Evolutionary conservation across 768 basidiomycete genomes (phyloP).

Genomic region (Hygrocybe punicea): DNA sequence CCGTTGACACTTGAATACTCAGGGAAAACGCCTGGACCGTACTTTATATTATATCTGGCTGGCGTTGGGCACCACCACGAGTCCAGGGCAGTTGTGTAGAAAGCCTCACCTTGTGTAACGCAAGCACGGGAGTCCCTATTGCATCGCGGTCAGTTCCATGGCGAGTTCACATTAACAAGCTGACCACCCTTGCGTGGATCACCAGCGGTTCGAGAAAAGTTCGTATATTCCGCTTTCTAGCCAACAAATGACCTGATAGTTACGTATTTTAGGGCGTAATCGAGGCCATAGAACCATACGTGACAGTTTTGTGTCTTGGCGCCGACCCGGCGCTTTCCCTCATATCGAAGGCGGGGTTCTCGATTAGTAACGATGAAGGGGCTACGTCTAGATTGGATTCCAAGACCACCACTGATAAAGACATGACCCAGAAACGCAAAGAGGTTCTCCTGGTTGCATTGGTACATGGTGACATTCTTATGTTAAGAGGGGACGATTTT

Average conservation of each 20-base stretch:
- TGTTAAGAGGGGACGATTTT: slow-evolving; percentile 42
- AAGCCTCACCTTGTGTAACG: slow-evolving; percentile 24
- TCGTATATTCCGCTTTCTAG: not conserved
- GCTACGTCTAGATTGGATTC: not conserved
- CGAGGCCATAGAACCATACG: slow-evolving; percentile 23
- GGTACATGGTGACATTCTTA: slow-evolving; percentile 44
- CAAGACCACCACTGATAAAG: not conserved
- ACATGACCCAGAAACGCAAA: not conserved
- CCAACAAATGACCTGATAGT: not conserved
- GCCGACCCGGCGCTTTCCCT: slow-evolving; percentile 37
- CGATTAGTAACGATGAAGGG: not conserved
- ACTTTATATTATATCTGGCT: slow-evolving; percentile 27
- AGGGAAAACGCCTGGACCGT: slow-evolving; percentile 24
- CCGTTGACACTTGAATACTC: not conserved
- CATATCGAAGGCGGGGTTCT: slow-evolving; percentile 20
- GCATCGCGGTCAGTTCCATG: slow-evolving; percentile 33
- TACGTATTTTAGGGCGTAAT: slow-evolving; percentile 25
- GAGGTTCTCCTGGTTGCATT: slow-evolving; percentile 32
- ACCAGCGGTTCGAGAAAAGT: slow-evolving; percentile 39
- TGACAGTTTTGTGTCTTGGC: slow-evolving; percentile 38
- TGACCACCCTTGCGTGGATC: slow-evolving; percentile 44
- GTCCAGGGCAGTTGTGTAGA: slow-evolving; percentile 13
- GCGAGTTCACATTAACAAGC: slow-evolving; percentile 34
- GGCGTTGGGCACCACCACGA: slow-evolving; percentile 7
- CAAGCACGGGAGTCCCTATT: slow-evolving; percentile 31